Base-by-base conservation (phyloP, 108 stramenopile genomes). In the Cyclotella kingstonii region DNA sequence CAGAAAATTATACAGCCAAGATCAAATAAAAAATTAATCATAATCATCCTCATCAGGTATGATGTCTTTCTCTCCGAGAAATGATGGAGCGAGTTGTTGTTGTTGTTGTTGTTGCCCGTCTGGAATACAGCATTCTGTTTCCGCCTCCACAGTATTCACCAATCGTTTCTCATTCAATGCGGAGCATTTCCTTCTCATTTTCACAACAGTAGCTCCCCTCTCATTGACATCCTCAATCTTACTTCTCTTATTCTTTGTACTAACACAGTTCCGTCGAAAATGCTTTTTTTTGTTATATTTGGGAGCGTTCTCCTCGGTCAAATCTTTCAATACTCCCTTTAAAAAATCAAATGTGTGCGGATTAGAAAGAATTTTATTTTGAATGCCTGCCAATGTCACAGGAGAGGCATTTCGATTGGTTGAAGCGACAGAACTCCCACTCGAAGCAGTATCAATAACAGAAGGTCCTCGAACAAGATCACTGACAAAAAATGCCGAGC, bases 1-100 rank as follows among this genome's bases (percentile, higher is more conserved):
- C 11, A 11, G 7, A 11, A 9, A 36, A 9, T 11, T 7, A 9
- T 11, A 36, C 9, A 36, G 11, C 11, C 36, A 11, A 36, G 36
- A 36, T 36, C 9, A 11, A 50, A 4, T 11, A 21, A 5, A 27
- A 4, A 27, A 50, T 27, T 41, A 63, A 38, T 63, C 63, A 42
- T 63, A 63, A 35, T 63, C 63, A 41, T 63, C 63, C 10, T 63
- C 63, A 42, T 63, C 63, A 11, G 22, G 50, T 11, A 63, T 52
- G 2, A 63, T 63, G 29, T 51, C 63, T 29, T 30, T 52, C 28
- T 15, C 34, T 4, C 31, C 19, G 1, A 23, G 4, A 25, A 27
- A 47, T 10, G 60, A 23, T n/a, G n/a, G n/a, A n/a, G n/a, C n/a
- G n/a, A n/a, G n/a, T n/a, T n/a, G n/a, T n/a, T n/a, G n/a, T n/a